These are phyloP conservation scores for Sungouiozyma ichnusensis DNA, from an alignment of 805 yeast genomes.

Conservation along the genomic window DNA sequence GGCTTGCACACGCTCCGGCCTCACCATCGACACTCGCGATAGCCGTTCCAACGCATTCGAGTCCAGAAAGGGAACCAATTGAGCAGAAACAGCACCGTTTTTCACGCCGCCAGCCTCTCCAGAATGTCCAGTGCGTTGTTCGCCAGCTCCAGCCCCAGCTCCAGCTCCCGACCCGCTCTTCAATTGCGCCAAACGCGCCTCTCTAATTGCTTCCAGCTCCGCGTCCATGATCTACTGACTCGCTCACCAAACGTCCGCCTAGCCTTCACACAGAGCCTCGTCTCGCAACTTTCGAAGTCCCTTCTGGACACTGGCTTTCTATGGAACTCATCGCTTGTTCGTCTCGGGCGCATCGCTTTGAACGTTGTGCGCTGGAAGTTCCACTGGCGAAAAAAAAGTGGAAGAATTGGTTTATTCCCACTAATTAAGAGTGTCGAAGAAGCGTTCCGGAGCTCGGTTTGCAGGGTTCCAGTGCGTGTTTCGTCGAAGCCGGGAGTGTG, in stretches of 20 bases:
- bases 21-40: constrained; percentile 75
- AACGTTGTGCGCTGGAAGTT: not conserved
- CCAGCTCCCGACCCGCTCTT: constrained; percentile 36
- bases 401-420: not conserved
- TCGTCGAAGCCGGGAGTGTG: too few relatives aligned
- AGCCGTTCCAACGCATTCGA: constrained; percentile 81
- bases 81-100: constrained; percentile 36
- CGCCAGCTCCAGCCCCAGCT: constrained; percentile 32
- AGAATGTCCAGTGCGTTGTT: too few relatives aligned
- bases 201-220: constrained; percentile 83
- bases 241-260: too few relatives aligned
- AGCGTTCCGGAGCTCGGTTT: too few relatives aligned
- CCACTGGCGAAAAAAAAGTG: too few relatives aligned
- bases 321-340: not conserved
- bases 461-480: too few relatives aligned
- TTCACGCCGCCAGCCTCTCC: not conserved
- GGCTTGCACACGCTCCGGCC: constrained; percentile 82
- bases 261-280: not conserved
- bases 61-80: constrained; percentile 48
- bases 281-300: not conserved
- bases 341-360: not conserved
- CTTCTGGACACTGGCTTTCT: not conserved
- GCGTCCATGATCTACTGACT: constrained; percentile 84
- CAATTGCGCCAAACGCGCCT: constrained; percentile 82
- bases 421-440: not conserved